Conservation (phyloP, 106 monocot genomes). For the Gastrodia elata region DNA sequence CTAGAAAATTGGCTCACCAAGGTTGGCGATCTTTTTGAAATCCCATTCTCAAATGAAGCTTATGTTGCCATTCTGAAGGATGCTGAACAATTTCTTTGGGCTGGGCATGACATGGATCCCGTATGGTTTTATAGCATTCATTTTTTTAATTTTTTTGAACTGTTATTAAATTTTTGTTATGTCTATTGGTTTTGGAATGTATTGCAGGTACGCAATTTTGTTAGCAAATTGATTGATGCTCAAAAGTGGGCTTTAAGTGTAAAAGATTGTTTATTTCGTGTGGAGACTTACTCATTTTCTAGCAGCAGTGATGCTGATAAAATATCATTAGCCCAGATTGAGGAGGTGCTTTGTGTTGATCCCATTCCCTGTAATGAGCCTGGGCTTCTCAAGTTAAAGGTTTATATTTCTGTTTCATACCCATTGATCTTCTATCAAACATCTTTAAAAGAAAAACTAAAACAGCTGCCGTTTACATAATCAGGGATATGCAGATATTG, state of each 20-base stretch:
- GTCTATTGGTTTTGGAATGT: slow-evolving; percentile 7
- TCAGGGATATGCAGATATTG: slow-evolving; percentile 48
- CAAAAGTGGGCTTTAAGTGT: slow-evolving; percentile 46
- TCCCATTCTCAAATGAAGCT: slow-evolving; percentile 35
- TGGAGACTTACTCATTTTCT: slow-evolving; percentile 17
- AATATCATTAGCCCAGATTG: slow-evolving; percentile 34
- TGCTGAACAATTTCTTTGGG: slow-evolving; percentile 86
- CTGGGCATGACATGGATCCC: slow-evolving; percentile 62
- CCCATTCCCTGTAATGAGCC: slow-evolving; percentile 46
- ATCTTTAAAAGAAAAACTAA: neutral
- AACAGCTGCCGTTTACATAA: slow-evolving; percentile 9
- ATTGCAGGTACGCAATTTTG: slow-evolving; percentile 58
- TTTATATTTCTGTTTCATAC: neutral
- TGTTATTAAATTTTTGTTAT: neutral
- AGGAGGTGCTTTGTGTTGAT: slow-evolving; percentile 38
- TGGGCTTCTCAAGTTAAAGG: slow-evolving; percentile 48
- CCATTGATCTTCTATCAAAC: neutral
- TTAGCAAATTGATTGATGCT: slow-evolving; percentile 36
- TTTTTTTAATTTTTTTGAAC: neutral
- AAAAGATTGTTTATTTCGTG: slow-evolving; percentile 28
- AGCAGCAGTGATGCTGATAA: slow-evolving; percentile 17
- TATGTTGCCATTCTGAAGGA: slow-evolving; percentile 41
- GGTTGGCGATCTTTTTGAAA: slow-evolving; percentile 40
- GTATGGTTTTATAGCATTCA: slow-evolving; percentile 26
- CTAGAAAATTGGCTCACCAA: slow-evolving; percentile 64